Evolutionary conservation across 2,329 filamentous ascomycete genomes (phyloP).

Genomic region (Hyphodiscus sp.): DNA sequence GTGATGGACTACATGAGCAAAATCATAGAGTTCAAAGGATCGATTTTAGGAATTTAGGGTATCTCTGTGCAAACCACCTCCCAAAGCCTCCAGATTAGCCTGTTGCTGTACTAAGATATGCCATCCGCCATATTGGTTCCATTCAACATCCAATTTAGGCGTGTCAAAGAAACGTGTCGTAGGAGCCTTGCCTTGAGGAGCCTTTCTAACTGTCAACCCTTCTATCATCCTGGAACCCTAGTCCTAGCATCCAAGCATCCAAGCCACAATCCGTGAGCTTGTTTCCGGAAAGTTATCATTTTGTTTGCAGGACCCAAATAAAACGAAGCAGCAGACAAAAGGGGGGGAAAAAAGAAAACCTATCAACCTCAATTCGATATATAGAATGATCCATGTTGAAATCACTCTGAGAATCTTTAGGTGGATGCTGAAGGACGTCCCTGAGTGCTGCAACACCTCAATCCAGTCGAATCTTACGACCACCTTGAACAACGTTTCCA

Average conservation of each 20-base stretch:
- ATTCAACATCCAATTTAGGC: not conserved
- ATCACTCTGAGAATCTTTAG: not conserved
- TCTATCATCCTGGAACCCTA: not conserved
- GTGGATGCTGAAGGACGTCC: not conserved
- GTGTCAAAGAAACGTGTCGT: not conserved
- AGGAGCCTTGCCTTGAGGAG: not conserved
- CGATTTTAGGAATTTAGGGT: not conserved
- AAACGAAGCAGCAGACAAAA: not conserved
- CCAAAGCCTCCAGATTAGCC: not conserved
- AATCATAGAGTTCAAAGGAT: not conserved
- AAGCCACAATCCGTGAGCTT: not conserved
- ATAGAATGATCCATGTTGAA: not conserved
- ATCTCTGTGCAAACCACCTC: not conserved
- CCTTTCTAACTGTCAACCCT: not conserved
- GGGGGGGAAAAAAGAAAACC: not conserved
- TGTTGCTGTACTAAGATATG: not conserved
- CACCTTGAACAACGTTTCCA: constrained; percentile 28
- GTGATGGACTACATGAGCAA: not conserved
- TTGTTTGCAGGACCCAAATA: not conserved
- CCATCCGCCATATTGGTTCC: not conserved
- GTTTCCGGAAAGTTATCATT: not conserved
- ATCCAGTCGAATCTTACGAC: constrained; percentile 26
- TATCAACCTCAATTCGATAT: not conserved
- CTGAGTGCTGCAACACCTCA: constrained; percentile 2
- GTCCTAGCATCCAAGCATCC: not conserved